A percentile compares a stretch with the other conserved stretches of the same genome.
These are phyloP conservation scores for Monotropa hypopitys DNA, from an alignment of 179 eudicot species.

Conservation along the genomic window DNA sequence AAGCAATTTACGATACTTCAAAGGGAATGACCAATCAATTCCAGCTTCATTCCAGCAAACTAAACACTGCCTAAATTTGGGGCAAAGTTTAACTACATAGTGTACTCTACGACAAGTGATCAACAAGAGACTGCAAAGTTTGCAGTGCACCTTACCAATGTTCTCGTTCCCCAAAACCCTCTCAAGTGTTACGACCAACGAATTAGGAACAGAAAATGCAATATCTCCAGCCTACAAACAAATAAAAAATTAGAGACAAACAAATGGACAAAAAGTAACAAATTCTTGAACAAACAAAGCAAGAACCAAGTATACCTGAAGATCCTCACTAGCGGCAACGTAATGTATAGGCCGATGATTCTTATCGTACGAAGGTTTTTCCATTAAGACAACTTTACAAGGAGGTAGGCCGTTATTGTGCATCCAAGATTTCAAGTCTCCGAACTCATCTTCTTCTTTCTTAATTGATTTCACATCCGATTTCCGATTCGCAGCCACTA, in stretches of 20 bases:
- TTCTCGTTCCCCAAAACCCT: constrained; percentile 90
- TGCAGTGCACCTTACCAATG: constrained; percentile 44
- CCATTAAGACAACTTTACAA: constrained; percentile 65
- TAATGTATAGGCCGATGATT: constrained; percentile 61
- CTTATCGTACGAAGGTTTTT: constrained; percentile 39
- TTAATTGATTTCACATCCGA: constrained; percentile 21
- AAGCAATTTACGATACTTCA: neutral
- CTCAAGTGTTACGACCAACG: constrained; percentile 87
- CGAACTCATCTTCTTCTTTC: constrained; percentile 18
- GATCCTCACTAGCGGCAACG: constrained; percentile 79
- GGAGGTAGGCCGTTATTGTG: constrained; percentile 65
- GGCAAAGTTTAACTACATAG: neutral
- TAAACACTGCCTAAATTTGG: neutral
- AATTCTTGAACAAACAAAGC: neutral
- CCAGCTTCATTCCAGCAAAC: neutral
- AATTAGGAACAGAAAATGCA: constrained; percentile 80
- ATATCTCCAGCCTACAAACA: constrained; percentile 57
- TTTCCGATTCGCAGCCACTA: constrained; percentile 21
- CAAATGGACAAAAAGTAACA: neutral
- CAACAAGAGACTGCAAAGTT: neutral
- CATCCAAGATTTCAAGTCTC: constrained; percentile 84
- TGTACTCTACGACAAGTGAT: neutral
- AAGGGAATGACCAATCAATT: neutral
- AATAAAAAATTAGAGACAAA: neutral
- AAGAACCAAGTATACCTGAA: constrained; percentile 37